Evolutionary conservation across 1,284 basidiomycete genomes (phyloP).

Genomic region (Rhodotorula sp.): DNA sequence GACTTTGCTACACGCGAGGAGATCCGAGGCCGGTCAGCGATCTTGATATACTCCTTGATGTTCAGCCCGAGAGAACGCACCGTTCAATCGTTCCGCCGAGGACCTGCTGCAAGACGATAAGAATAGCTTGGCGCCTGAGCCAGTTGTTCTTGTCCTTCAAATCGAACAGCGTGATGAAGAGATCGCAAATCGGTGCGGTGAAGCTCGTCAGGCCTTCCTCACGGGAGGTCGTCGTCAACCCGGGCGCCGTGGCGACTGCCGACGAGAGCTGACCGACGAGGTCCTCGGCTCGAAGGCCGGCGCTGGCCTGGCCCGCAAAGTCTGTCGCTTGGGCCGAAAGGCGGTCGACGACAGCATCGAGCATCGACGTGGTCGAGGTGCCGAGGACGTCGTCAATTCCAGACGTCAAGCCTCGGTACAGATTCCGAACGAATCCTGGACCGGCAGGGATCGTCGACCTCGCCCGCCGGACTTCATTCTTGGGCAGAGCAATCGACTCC

Average conservation of each 20-base stretch:
- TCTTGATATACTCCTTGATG: too few species aligned
- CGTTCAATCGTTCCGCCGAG: constrained; percentile 92
- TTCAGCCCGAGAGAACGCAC: constrained; percentile 52
- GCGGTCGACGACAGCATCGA: constrained; percentile 86
- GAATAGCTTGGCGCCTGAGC: constrained; percentile 90
- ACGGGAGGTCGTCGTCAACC: not conserved
- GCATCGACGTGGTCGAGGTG: constrained; percentile 72
- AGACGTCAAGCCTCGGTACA: constrained; percentile 83
- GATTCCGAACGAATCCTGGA: constrained; percentile 54
- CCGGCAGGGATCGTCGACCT: not conserved
- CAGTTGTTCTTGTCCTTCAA: constrained; percentile 93
- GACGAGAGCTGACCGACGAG: constrained; percentile 69
- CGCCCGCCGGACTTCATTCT: constrained; percentile 11
- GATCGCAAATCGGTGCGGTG: constrained; percentile 88
- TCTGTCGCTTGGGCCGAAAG: constrained; percentile 84
- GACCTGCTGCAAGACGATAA: constrained; percentile 92
- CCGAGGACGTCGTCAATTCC: constrained; percentile 92
- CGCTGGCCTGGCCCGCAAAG: constrained; percentile 74
- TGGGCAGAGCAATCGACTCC: constrained; percentile 52
- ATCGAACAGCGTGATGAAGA: constrained; percentile 88
- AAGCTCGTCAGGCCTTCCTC: constrained; percentile 55
- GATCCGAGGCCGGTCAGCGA: not conserved
- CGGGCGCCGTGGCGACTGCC: not conserved
- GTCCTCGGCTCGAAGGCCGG: constrained; percentile 76
- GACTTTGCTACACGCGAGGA: constrained; percentile 63